Conservation (phyloP, 2,329 filamentous ascomycete genomes). For the Metarhizium anisopliae region DNA sequence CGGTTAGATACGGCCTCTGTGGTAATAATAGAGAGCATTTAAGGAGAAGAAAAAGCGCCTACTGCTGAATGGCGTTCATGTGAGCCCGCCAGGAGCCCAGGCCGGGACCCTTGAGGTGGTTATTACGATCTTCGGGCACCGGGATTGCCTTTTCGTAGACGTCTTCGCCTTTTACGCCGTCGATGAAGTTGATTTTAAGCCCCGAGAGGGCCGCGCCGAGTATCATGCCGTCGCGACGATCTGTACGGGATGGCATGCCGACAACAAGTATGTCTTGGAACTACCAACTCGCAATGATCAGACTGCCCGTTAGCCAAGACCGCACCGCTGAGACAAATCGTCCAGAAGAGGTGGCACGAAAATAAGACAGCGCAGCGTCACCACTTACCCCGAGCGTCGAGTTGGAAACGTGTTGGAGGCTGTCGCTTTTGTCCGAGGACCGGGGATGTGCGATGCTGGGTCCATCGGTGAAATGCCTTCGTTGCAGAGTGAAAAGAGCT, state of each 20-base stretch:
- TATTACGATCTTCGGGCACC: constrained; percentile 19
- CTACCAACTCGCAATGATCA: constrained; percentile 18
- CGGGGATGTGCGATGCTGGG: too few species aligned
- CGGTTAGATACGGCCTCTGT: background rate
- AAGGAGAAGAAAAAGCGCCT: background rate
- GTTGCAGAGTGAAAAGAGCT: too few species aligned
- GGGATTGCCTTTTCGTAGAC: constrained; percentile 29
- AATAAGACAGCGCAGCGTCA: too few species aligned
- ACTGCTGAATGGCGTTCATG: constrained; percentile 27
- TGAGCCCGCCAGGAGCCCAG: constrained; percentile 31
- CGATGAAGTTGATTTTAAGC: constrained; percentile 35
- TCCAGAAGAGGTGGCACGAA: too few species aligned
- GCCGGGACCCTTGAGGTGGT: constrained; percentile 17
- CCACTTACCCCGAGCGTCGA: too few species aligned
- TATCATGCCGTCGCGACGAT: constrained; percentile 40
- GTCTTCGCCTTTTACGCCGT: constrained; percentile 31
- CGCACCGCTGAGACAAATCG: too few species aligned
- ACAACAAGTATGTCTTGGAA: constrained; percentile 45
- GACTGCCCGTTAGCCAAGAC: background rate
- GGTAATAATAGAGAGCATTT: too few species aligned
- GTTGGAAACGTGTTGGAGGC: too few species aligned
- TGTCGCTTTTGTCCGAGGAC: too few species aligned
- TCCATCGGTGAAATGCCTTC: too few species aligned
- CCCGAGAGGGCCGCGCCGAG: constrained; percentile 36
- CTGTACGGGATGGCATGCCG: constrained; percentile 39